Evolutionary conservation across 2,329 filamentous ascomycete species (phyloP), one percentile per base, ranked within the genome.

Genomic region (Pseudogymnoascus sp.): DNA sequence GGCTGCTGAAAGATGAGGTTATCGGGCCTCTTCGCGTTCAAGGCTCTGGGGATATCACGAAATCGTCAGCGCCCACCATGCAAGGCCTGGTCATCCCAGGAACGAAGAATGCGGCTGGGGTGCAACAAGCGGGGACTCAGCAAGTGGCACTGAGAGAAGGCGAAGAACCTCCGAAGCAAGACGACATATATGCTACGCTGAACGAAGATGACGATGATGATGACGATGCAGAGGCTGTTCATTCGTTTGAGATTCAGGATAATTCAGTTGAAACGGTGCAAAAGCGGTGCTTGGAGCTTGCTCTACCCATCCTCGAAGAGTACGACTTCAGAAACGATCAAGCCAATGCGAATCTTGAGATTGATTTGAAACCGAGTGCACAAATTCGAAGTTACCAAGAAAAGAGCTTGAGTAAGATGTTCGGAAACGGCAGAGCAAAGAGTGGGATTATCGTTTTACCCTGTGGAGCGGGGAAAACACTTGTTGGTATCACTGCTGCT

Each of bases 351-450:
- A 96, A 91, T 60, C 80, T 99, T 37, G 92, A 97, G 63, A 99
- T 99, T 69, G 93, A 97, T 74, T 80, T 97, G 59, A 90, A 90
- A 69, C 93, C 93, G 0, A 88, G 88, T 63, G 93, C 93, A 0
- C 89, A 93, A 71, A 97, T 97, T 73, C 87, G 93, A 73, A 88
- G 84, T 79, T 99, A 99, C 70, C 95, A 99, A 74, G 95, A 99
- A 75, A 96, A 97, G 78, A 96, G 92, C 68, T 80, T 99, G 8
- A 96, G 91, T 78, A 99, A 99, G 76, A 99, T 99, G 95, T 99
- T 99, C 74, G 93, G 95, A 72, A 99, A 99, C 72, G 93, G 93
- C 60, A 88, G 95, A 76, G 95, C 95, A 12, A 95, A 96, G 78
- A 97, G 92, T 75, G 95, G 95, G 63, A 96, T 99, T 68, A 99